phyloP scores from a whole-genome alignment of 768 basidiomycete species.

The Panaeolus cyanescens region DNA sequence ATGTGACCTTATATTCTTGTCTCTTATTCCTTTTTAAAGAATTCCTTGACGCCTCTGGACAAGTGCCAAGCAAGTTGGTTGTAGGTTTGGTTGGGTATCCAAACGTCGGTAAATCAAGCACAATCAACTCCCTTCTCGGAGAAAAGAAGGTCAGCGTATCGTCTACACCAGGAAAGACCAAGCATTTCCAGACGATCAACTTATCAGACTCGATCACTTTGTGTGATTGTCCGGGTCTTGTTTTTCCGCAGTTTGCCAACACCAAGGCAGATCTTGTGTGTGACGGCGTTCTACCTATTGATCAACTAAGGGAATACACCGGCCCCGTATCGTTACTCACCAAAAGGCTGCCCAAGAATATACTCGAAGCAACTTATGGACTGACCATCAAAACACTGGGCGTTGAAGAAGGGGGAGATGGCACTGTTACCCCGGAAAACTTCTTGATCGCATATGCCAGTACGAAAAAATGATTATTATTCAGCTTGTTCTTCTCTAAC shows the following conservation, averaged over 20 bases:
- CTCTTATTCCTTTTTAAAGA: slow-evolving; percentile 36
- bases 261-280: slow-evolving; percentile 96
- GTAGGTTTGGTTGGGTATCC: slow-evolving; percentile 97
- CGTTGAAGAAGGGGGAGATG: slow-evolving; percentile 85
- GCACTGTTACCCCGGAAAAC: slow-evolving; percentile 72
- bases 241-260: slow-evolving; percentile 97
- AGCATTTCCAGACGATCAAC: slow-evolving; percentile 98
- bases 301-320: slow-evolving; percentile 92
- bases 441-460: slow-evolving; percentile 90
- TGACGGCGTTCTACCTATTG: slow-evolving; percentile 96
- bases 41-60: slow-evolving; percentile 60
- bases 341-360: slow-evolving; percentile 74
- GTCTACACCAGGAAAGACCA: slow-evolving; percentile 96
- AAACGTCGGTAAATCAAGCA: slow-evolving; percentile 98
- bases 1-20: background rate
- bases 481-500: slow-evolving; percentile 6
- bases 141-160: slow-evolving; percentile 99
- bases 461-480: slow-evolving; percentile 44
- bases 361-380: slow-evolving; percentile 92
- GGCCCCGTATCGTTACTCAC: slow-evolving; percentile 81
- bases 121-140: slow-evolving; percentile 94
- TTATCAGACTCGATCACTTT: slow-evolving; percentile 85
- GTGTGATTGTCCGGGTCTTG: slow-evolving; percentile 97
- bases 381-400: slow-evolving; percentile 65
- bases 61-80: slow-evolving; percentile 62